phyloP scores from a whole-genome alignment of 2,329 filamentous ascomycete species.

The Alternaria postmessia region DNA sequence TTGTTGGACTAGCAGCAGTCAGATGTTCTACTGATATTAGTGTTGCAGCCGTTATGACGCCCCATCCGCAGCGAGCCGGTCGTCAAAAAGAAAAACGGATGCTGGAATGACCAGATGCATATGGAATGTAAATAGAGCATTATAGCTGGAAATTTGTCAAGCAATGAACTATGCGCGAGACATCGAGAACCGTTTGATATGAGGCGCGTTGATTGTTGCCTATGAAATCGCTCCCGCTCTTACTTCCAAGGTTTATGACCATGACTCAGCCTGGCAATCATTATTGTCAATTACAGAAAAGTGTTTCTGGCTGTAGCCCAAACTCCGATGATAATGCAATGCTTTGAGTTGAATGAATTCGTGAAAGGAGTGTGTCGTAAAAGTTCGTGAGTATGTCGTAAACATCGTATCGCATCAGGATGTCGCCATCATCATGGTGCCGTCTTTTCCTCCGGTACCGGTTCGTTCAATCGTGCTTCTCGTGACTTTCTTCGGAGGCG shows the following conservation, averaged over 20 bases:
- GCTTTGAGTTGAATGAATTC: neutral
- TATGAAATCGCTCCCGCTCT: neutral
- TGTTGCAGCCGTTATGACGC: neutral
- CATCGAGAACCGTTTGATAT: neutral
- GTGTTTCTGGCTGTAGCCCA: neutral
- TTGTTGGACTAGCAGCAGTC: neutral
- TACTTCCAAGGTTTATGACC: neutral
- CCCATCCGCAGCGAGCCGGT: neutral
- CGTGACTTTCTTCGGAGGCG: constrained; percentile 32
- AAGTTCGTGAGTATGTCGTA: constrained; percentile 2
- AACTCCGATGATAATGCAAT: constrained; percentile 15
- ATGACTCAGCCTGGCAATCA: neutral
- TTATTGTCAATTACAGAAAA: neutral
- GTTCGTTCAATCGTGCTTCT: constrained; percentile 11
- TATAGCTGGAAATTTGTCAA: neutral
- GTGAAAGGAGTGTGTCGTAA: neutral
- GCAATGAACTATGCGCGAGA: neutral
- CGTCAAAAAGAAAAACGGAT: neutral
- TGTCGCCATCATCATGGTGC: neutral
- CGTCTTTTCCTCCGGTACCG: neutral
- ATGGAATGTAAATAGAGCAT: neutral
- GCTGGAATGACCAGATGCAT: neutral
- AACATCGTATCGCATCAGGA: neutral
- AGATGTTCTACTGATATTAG: neutral
- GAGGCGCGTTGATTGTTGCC: neutral